Percentiles rank a stretch among this genome's conserved stretches.
phyloP scores from a whole-genome alignment of 257 asterid genomes.

The Ilex aquifolium region DNA sequence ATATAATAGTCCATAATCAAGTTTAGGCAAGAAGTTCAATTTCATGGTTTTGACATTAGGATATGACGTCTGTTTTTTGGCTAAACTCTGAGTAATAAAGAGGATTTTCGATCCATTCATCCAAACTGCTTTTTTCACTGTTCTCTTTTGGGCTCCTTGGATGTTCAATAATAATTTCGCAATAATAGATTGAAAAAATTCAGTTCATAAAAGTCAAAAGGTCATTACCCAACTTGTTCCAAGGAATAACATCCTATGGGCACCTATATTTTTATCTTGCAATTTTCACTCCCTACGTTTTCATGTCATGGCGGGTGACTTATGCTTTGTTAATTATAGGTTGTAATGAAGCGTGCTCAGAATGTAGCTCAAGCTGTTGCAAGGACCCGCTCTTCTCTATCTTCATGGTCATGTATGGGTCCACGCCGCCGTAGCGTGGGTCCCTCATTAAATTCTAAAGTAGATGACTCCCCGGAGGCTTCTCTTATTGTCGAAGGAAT shows the following conservation, averaged over 20 bases:
- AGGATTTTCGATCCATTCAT: no score
- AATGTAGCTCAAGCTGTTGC: slow-evolving; percentile 90
- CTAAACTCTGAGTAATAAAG: no score
- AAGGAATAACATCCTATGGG: background rate
- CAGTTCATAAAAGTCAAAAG: background rate
- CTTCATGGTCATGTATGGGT: slow-evolving; percentile 88
- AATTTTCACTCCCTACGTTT: background rate
- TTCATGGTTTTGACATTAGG: no score
- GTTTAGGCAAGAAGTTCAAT: background rate
- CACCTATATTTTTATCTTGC: background rate
- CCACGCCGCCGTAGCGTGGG: slow-evolving; percentile 67
- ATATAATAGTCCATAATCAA: background rate
- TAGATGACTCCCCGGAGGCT: slow-evolving; percentile 38
- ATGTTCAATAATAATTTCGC: no score
- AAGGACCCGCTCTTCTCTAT: slow-evolving; percentile 60
- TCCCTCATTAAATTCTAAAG: slow-evolving; percentile 31
- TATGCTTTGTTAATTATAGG: slow-evolving; percentile 31
- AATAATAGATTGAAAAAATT: no score
- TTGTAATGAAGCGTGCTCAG: slow-evolving; percentile 85
- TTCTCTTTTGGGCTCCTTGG: no score
- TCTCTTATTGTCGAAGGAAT: slow-evolving; percentile 45
- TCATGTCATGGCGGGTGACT: slow-evolving; percentile 10
- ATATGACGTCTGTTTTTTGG: no score
- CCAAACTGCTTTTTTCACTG: no score
- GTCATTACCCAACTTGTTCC: no score